phyloP scores from a whole-genome alignment of 768 basidiomycete genomes.

The Psilocybe subaeruginosa region DNA sequence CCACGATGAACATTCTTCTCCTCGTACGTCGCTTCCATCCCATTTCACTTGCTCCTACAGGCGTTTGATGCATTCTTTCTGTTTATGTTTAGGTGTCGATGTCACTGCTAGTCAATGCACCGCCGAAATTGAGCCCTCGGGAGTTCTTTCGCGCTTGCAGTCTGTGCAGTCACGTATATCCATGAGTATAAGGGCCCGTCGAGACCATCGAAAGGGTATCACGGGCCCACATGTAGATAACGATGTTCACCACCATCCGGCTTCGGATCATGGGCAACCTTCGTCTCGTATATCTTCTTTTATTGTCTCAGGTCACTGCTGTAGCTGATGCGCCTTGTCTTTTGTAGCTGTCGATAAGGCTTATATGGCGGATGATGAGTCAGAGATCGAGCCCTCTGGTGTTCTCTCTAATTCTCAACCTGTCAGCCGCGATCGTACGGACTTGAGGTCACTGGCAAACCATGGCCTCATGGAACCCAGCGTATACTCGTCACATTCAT shows the following conservation, averaged over 20 bases:
- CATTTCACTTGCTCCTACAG: background rate
- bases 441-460: background rate
- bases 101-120: background rate
- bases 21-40: conserved; percentile 4
- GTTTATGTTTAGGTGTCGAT: background rate
- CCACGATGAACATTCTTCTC: conserved; percentile 2
- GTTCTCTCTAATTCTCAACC: background rate
- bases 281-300: background rate
- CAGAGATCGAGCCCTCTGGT: conserved; percentile 4
- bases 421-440: background rate
- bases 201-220: background rate
- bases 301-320: background rate
- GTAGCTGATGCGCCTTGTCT: background rate
- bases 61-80: background rate
- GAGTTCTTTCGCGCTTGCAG: background rate
- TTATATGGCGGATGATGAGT: background rate
- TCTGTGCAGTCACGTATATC: background rate
- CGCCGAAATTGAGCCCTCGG: conserved; percentile 15
- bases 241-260: background rate
- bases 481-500: background rate
- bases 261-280: background rate
- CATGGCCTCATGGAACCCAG: too few species aligned
- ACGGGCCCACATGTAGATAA: background rate
- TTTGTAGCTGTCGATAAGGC: background rate
- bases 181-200: background rate